A percentile compares a stretch with the other conserved stretches of the same genome.
Conservation (phyloP, 257 asterid species). For the Solanum bukasovii region DNA sequence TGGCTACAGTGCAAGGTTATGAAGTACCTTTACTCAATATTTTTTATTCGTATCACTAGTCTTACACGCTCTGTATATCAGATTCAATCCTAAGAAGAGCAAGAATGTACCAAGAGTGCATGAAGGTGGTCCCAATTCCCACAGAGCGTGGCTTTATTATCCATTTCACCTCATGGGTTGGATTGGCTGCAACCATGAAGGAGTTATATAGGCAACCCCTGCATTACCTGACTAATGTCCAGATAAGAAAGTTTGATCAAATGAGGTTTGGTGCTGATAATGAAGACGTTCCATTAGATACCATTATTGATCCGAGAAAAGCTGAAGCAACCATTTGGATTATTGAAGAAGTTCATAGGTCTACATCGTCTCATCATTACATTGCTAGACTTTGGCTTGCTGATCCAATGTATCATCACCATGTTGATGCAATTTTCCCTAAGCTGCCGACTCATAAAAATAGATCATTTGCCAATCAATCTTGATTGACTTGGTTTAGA, state of each 20-base stretch:
- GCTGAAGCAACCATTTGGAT: constrained; percentile 65
- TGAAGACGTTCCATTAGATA: constrained; percentile 33
- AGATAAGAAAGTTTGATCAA: constrained; percentile 38
- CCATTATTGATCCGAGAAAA: constrained; percentile 42
- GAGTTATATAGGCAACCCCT: constrained; percentile 56
- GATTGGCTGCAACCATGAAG: constrained; percentile 51
- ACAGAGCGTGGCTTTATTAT: constrained; percentile 28
- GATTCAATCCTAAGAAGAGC: constrained; percentile 45
- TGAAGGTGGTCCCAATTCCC: constrained; percentile 54
- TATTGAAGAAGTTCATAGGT: constrained; percentile 54
- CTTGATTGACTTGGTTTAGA: neutral
- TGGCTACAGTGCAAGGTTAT: neutral
- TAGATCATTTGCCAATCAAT: neutral
- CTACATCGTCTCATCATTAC: constrained; percentile 36
- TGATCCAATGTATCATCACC: constrained; percentile 32
- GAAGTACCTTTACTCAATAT: neutral
- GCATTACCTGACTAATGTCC: constrained; percentile 68
- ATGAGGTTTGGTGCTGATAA: constrained; percentile 36
- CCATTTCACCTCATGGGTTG: constrained; percentile 61
- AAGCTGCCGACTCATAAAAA: constrained; percentile 8
- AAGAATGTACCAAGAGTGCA: constrained; percentile 34
- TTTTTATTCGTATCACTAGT: neutral
- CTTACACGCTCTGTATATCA: neutral
- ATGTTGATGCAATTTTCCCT: constrained; percentile 35
- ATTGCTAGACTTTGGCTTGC: constrained; percentile 48